Base-by-base conservation (phyloP, 1,284 basidiomycete species). In the Austroboletus novae-zelandiae region DNA sequence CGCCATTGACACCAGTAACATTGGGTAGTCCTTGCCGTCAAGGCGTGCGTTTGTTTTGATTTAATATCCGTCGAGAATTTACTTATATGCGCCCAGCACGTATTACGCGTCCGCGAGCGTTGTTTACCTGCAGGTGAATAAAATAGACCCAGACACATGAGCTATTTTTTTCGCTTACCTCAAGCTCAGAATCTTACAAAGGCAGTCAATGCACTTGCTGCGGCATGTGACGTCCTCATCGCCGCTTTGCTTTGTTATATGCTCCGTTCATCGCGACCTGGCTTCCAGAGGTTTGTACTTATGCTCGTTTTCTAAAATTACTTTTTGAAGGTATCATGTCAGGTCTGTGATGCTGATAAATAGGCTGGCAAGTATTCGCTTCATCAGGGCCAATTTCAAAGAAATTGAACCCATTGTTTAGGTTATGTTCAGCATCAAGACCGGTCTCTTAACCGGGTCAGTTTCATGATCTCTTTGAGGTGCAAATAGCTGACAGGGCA, bases 151-250 rank as follows among this genome's bases (percentile, higher is more conserved):
- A 14, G 25, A n/a, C 17, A 40, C 17, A 14, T 39, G 7, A 14
- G 20, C 4, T 25, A 25, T 51, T 59, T 36, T 63, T 29, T 3
- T 4, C 8, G 25, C 18, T 7, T 1, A 27, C 25, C 25, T 27
- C 8, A 27, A 9, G 15, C n/a, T 17, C n/a, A 36, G 35, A 17
- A 8, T 17, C 35, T 36, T 36, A 14, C 13, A 9, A 37, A 17
- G 36, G 36, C n/a, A 18, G 36, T 37, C 36, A 37, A 17, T n/a
- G n/a, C 18, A n/a, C 7, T 18, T 10, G 2, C 17, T 9, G 10
- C 8, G 6, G 78, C 73, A 2, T 74, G 77, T 3, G 81, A 84
- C 53, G 71, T 81, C 10, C 57, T 79, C 29, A 83, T 84, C 45
- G 76, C 81, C 1, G 62, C 57, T 8, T 69, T 72, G 27, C 71